phyloP scores from a whole-genome alignment of 805 yeast species.

The Wickerhamomyces xylosicus region DNA sequence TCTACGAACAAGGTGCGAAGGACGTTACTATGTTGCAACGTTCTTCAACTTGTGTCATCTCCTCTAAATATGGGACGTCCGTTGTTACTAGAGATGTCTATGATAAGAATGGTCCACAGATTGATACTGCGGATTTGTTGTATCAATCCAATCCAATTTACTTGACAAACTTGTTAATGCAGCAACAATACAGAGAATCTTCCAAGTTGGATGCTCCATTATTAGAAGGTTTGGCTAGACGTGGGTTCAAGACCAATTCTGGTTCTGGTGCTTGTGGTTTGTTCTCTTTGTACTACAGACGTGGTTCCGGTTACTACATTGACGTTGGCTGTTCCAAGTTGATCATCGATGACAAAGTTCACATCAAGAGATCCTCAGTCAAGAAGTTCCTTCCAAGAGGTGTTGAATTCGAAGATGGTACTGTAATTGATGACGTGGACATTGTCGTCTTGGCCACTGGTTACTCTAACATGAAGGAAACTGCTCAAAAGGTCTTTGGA shows the following conservation, averaged over 20 bases:
- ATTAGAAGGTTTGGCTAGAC: slow-evolving; percentile 22
- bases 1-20: slow-evolving; percentile 31
- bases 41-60: slow-evolving; percentile 33
- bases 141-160: slow-evolving; percentile 25
- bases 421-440: slow-evolving; percentile 23
- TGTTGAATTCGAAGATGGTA: slow-evolving; percentile 30
- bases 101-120: slow-evolving; percentile 26
- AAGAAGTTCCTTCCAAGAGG: slow-evolving; percentile 26
- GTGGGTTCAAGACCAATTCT: slow-evolving; percentile 30
- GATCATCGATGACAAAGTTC: slow-evolving; percentile 29
- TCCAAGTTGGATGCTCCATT: slow-evolving; percentile 23
- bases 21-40: slow-evolving; percentile 34
- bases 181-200: slow-evolving; percentile 26
- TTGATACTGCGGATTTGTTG: slow-evolving; percentile 29
- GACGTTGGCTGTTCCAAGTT: slow-evolving; percentile 34
- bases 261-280: slow-evolving; percentile 36
- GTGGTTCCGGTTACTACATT: slow-evolving; percentile 37
- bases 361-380: slow-evolving; percentile 26
- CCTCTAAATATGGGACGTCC: slow-evolving; percentile 24
- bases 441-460: slow-evolving; percentile 36
- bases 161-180: slow-evolving; percentile 25
- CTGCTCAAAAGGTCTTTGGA: slow-evolving; percentile 29
- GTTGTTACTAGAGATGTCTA: slow-evolving; percentile 23
- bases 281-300: slow-evolving; percentile 27
- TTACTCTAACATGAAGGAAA: slow-evolving; percentile 30